Base-by-base conservation (phyloP, 345 rosid species). In the Noccaea bulbosa region DNA sequence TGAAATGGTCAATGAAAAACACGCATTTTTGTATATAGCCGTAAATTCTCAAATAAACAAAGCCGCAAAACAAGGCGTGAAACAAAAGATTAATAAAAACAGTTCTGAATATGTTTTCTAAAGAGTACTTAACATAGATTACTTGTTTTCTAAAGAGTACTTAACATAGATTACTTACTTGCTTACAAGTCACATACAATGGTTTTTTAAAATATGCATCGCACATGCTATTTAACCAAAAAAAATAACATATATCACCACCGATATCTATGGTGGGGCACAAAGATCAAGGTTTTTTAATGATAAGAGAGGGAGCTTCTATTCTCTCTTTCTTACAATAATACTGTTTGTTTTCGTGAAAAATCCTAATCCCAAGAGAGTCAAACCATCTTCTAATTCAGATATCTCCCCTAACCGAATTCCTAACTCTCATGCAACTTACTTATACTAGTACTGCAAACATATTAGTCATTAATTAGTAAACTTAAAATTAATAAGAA, bases 311-410 rank as follows among this genome's bases (percentile, higher is more conserved):
- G 30, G 78, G 68, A 67, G 73, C 78, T 67, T 74, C 78, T 74
- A 67, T 74, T 74, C 78, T 74, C 55, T 74, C 39, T 41, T 66
- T 56, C 51, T 39, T 49, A 58, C 47, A 48, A 51, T 20, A 7
- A 20, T 40, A 66, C 55, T 58, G 10, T 52, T 48, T 48, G 2
- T 73, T 41, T 4, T 35, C 54, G 8, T 41, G 11, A 58, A 35
- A 45, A 59, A 27, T 34, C 53, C 54, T 67, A 74, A 74, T 74
- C 73, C 73, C 73, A 74, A 67, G 73, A 59, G 62, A 74, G 69
- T 74, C 73, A 74, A 74, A 60, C 46, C 40, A 50, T 58, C 55
- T 50, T 65, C 39, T 57, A 16, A 20, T 46, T 37, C 27, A 10
- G 5, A 7, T 20, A 43, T 61, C 37, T 34, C 34, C 8, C 62